Evolutionary conservation across 2,329 filamentous ascomycete species (phyloP), one percentile per base, ranked within the genome.

Genomic region (Chrysoporthe deuterocubensis): DNA sequence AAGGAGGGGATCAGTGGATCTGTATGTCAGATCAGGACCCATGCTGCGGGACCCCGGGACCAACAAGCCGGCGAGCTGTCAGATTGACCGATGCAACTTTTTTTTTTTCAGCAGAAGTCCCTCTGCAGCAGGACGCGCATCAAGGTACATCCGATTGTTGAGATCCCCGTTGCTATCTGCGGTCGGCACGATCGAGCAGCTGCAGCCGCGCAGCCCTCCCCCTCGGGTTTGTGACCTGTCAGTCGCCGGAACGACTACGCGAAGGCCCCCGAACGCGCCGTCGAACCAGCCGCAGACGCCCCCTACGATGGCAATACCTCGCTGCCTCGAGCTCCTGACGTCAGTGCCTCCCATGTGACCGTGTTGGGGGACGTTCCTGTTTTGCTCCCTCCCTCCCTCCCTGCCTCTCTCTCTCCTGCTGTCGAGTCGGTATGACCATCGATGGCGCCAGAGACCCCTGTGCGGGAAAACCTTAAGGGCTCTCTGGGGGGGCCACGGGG

Each of bases 41-140:
- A 44, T 52, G 52, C 34, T 52, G 21, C 16, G 8, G 50, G 50
- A 13, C 48, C 40, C 48, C 67, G 67, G 67, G 58, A 64, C 34
- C 64, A 64, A 69, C 56, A 56, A 63, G 46, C 67, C 67, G 64
- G 54, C 52, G 52, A 61, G 34, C 66, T 67, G 50, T 59, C 62
- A 65, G 66, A 61, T 64, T 61, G 34, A 65, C 64, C 44, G 32
- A 59, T 48, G 60, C 60, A 34, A 54, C 34, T 50, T 46, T 26
- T 26, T 26, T 26, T 26, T 26, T 26, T 26, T 14, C 44, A 32
- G 60, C 43, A 48, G 43, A 16, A n/a, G 32, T 2, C 37, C 9
- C 37, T 7, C 37, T 40, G 37, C 37, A 40, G 37, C 37, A 6
- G 26, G 26, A 2, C 21, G 50, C 26, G 26, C 16, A 18, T 13